Evolutionary conservation across 2,329 filamentous ascomycete species (phyloP).

Genomic region (Penicillium sp.): DNA sequence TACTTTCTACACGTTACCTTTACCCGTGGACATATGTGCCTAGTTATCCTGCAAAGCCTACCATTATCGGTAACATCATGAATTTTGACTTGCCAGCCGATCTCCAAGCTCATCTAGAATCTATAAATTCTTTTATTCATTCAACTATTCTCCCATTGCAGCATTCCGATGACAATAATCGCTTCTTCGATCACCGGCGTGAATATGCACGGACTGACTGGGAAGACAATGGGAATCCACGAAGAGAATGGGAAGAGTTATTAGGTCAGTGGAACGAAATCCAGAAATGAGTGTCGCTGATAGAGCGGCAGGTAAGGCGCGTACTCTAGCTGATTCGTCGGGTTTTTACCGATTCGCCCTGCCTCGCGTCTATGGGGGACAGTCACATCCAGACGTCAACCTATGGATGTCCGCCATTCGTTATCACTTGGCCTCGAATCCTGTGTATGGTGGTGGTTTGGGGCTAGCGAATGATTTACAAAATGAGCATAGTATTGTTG

Average conservation of each 20-base stretch:
- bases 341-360: slow-evolving; percentile 61
- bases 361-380: slow-evolving; percentile 56
- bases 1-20: not conserved
- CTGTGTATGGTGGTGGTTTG: slow-evolving; percentile 44
- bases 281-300: not conserved
- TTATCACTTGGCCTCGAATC: slow-evolving; percentile 57
- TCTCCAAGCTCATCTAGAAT: slow-evolving; percentile 48
- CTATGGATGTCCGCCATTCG: slow-evolving; percentile 64
- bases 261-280: slow-evolving; percentile 30
- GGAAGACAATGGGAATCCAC: slow-evolving; percentile 57
- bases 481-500: slow-evolving; percentile 62
- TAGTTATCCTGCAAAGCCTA: not conserved
- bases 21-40: not conserved
- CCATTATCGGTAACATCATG: slow-evolving; percentile 35
- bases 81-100: slow-evolving; percentile 56
- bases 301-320: slow-evolving; percentile 38
- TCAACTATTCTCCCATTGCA: slow-evolving; percentile 45
- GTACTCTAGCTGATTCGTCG: slow-evolving; percentile 55
- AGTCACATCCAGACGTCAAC: slow-evolving; percentile 46
- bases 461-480: slow-evolving; percentile 64
- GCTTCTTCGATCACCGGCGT: slow-evolving; percentile 65
- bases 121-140: slow-evolving; percentile 59
- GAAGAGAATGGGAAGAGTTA: slow-evolving; percentile 58
- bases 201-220: slow-evolving; percentile 63
- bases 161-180: slow-evolving; percentile 56